A percentile compares a stretch with the other conserved stretches of the same genome.
These are phyloP conservation scores for Oldenlandia corymbosa DNA, from an alignment of 257 asterid species.

Conservation along the genomic window DNA sequence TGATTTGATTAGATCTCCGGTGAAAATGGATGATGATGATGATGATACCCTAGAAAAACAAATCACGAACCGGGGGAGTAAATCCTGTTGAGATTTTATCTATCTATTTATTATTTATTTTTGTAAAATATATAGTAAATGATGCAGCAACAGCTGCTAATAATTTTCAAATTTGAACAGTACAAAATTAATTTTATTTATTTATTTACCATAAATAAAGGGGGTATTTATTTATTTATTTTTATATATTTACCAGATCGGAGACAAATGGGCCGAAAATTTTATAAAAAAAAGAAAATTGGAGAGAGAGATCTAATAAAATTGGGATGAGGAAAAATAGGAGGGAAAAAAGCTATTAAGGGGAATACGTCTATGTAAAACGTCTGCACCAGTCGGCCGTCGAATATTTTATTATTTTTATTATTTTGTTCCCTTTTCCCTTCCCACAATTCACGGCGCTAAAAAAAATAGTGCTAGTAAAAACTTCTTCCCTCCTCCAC, in stretches of 20 bases:
- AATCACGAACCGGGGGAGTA: background rate
- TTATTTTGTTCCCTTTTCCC: background rate
- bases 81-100: background rate
- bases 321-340: conserved; percentile 16
- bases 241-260: conserved; percentile 36
- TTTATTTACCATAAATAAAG: too few species aligned
- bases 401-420: conserved; percentile 10
- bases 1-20: conserved; percentile 14
- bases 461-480: too few species aligned
- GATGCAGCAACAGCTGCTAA: background rate
- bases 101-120: too few species aligned
- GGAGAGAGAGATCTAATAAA: conserved; percentile 25
- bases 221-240: conserved; percentile 3
- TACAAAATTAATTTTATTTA: background rate
- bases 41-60: conserved; percentile 8
- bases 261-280: conserved; percentile 2
- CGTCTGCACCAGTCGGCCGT: conserved; percentile 24
- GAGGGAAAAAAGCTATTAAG: conserved; percentile 16
- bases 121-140: background rate
- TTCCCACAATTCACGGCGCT: background rate
- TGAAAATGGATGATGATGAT: background rate
- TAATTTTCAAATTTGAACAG: background rate
- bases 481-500: too few species aligned
- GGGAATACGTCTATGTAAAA: conserved; percentile 12
- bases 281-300: background rate